Conservation (phyloP, 2,329 filamentous ascomycete genomes). For the Lachnellula willkommii region DNA sequence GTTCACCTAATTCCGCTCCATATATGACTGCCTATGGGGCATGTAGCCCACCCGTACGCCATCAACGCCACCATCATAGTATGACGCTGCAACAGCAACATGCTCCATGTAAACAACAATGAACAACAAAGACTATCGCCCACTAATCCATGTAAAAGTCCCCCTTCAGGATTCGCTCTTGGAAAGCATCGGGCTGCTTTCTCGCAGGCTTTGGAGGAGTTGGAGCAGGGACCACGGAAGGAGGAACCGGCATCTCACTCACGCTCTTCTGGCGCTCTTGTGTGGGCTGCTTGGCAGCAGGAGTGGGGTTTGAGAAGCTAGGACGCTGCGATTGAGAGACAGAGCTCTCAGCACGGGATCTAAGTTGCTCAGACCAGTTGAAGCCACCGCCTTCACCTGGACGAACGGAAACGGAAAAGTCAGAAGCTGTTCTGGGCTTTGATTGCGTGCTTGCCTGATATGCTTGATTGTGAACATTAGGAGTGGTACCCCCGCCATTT, state of each 20-base stretch:
- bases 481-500: conserved; percentile 21
- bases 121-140: conserved; percentile 2
- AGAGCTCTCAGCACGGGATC: conserved; percentile 81
- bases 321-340: conserved; percentile 40
- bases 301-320: conserved; percentile 1
- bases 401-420: conserved; percentile 51
- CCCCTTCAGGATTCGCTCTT: conserved; percentile 94
- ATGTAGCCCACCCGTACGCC: conserved; percentile 1
- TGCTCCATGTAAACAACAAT: conserved; percentile 1
- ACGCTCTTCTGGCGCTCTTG: conserved; percentile 69
- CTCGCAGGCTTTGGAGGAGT: conserved; percentile 36
- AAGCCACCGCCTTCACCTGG: conserved; percentile 81
- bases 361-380: conserved; percentile 96
- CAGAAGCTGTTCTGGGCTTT: conserved; percentile 58
- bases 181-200: conserved; percentile 84
- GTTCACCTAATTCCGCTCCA: not conserved
- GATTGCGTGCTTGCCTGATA: conserved; percentile 52
- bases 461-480: conserved; percentile 21
- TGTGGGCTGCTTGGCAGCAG: conserved; percentile 32
- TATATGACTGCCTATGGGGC: not conserved
- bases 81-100: not conserved
- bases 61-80: conserved; percentile 12
- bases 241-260: conserved; percentile 56
- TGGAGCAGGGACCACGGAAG: conserved; percentile 32
- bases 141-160: conserved; percentile 96